These are phyloP conservation scores for Suillus subluteus DNA, from an alignment of 768 basidiomycete genomes.

Conservation along the genomic window DNA sequence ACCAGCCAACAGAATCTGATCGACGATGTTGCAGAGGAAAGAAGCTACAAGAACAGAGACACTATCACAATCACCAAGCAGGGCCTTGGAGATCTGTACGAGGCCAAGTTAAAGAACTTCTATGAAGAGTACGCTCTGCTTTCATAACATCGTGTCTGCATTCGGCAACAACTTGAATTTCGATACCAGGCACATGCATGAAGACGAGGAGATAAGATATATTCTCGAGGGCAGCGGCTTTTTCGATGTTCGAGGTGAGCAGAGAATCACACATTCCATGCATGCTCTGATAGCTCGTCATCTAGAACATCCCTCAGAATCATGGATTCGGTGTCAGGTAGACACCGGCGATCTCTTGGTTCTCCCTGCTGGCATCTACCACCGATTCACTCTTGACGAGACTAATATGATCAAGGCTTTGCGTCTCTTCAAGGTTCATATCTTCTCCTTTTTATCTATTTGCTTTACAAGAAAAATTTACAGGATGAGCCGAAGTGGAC, in stretches of 20 bases:
- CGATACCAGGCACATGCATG: constrained; percentile 78
- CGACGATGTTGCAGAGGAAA: constrained; percentile 64
- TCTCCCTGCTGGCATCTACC: constrained; percentile 90
- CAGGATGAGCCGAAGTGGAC: constrained; percentile 94
- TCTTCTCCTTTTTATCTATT: neutral
- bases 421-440: constrained; percentile 79
- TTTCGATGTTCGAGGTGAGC: constrained; percentile 87
- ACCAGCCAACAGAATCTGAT: constrained; percentile 53
- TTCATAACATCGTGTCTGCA: too few species aligned
- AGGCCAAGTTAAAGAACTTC: constrained; percentile 79
- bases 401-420: constrained; percentile 73
- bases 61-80: constrained; percentile 76
- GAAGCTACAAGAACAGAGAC: constrained; percentile 85
- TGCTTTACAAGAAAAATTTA: constrained; percentile 3
- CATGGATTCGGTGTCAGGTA: constrained; percentile 83
- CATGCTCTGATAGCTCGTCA: neutral
- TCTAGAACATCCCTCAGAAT: constrained; percentile 63
- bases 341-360: constrained; percentile 83
- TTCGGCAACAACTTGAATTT: neutral
- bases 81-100: constrained; percentile 82
- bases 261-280: neutral
- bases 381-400: constrained; percentile 90
- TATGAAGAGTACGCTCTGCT: constrained; percentile 71
- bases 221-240: constrained; percentile 84
- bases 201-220: constrained; percentile 95